Evolutionary conservation across 192 early-diverging fungal species (phyloP).

Genomic region (Podila clonocystis): DNA sequence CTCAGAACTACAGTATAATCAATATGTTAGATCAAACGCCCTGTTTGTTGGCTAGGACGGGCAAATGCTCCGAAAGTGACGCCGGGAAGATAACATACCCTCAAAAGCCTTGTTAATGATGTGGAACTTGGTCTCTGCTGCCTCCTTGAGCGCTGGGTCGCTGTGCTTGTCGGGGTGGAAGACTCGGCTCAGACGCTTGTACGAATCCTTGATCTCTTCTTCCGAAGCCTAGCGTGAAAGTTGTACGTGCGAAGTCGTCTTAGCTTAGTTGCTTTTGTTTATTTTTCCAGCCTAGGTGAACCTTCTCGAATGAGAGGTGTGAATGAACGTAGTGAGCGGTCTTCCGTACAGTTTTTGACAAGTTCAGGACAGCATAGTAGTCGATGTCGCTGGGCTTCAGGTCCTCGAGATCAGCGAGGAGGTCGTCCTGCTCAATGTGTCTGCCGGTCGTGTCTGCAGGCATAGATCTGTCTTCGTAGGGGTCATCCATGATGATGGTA

Average conservation of each 20-base stretch:
- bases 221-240: conserved; percentile 57
- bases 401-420: conserved; percentile 37
- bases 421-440: conserved; percentile 29
- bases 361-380: conserved; percentile 75
- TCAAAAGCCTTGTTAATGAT: conserved; percentile 84
- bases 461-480: conserved; percentile 52
- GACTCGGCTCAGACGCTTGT: conserved; percentile 74
- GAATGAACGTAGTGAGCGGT: not conserved
- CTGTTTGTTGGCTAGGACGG: not conserved
- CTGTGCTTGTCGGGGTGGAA: conserved; percentile 87
- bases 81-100: conserved; percentile 47
- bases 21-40: conserved; percentile 6
- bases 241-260: not conserved
- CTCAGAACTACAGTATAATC: conserved; percentile 68
- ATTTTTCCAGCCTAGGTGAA: not conserved
- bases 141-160: conserved; percentile 63
- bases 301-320: not conserved
- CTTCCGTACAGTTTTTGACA: conserved; percentile 63
- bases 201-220: conserved; percentile 78
- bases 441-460: conserved; percentile 17
- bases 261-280: not conserved
- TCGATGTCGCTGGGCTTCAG: conserved; percentile 58
- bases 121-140: conserved; percentile 81
- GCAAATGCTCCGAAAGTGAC: not conserved
- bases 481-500: conserved; percentile 36